These are phyloP conservation scores for Tympanopsis confertula DNA, from an alignment of 2,329 filamentous ascomycete species.

Conservation along the genomic window DNA sequence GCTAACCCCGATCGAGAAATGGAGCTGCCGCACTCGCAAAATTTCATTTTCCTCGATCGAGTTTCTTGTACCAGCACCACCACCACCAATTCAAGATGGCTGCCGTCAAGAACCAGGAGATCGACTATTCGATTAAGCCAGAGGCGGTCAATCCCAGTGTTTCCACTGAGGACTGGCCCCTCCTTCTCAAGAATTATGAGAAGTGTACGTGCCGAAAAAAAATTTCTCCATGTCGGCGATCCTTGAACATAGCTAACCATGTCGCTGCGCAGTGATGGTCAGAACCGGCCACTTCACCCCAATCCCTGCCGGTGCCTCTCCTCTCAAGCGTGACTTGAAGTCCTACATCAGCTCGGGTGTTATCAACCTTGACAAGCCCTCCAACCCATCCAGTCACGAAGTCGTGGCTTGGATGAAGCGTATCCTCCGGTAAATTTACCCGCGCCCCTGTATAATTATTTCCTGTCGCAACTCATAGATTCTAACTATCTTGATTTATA, in stretches of 20 bases:
- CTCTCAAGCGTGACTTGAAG: slow-evolving; percentile 88
- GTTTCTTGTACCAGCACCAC: too few relatives aligned
- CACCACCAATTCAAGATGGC: slow-evolving; percentile 1
- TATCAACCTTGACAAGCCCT: slow-evolving; percentile 96
- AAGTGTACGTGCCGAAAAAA: slow-evolving; percentile 50
- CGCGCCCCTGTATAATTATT: not conserved
- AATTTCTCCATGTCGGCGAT: not conserved
- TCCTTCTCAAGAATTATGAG: slow-evolving; percentile 92
- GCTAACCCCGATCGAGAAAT: too few relatives aligned
- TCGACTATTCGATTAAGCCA: slow-evolving; percentile 84
- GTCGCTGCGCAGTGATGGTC: slow-evolving; percentile 56
- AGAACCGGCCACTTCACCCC: slow-evolving; percentile 95
- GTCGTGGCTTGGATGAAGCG: slow-evolving; percentile 99
- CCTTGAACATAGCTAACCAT: not conserved
- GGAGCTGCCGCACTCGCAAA: too few relatives aligned
- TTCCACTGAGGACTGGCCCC: slow-evolving; percentile 82
- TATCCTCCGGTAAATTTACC: slow-evolving; percentile 72
- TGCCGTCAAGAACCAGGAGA: slow-evolving; percentile 33
- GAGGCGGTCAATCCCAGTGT: slow-evolving; percentile 67
- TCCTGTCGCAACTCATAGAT: not conserved
- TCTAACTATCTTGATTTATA: slow-evolving; percentile 19
- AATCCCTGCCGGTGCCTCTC: slow-evolving; percentile 84
- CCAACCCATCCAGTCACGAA: slow-evolving; percentile 95
- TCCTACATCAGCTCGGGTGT: slow-evolving; percentile 94
- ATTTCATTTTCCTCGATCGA: too few relatives aligned